These are phyloP conservation scores for Arabis alpina DNA, from an alignment of 345 rosid genomes.

Conservation along the genomic window DNA sequence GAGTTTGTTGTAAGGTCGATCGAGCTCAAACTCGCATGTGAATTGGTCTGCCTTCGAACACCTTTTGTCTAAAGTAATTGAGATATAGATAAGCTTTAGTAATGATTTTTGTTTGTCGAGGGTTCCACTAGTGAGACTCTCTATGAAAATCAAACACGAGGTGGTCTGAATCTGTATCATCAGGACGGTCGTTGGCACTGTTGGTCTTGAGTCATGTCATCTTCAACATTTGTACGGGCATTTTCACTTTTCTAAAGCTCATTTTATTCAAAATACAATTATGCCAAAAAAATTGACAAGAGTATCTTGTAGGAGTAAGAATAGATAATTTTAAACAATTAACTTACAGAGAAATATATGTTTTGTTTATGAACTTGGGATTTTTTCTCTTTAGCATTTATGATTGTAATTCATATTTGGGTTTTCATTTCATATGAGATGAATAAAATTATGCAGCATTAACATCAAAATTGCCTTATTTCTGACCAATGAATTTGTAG, in stretches of 20 bases:
- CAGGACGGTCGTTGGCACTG: conserved; percentile 38
- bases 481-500: conserved; percentile 27
- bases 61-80: conserved; percentile 30
- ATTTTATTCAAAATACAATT: not conserved
- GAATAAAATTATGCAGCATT: not conserved
- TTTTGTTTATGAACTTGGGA: too few species aligned
- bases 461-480: conserved; percentile 43
- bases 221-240: conserved; percentile 26
- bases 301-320: not conserved
- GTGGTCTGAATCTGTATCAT: conserved; percentile 29
- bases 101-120: conserved; percentile 32
- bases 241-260: conserved; percentile 20
- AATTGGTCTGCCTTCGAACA: conserved; percentile 30
- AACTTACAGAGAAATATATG: not conserved
- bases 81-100: conserved; percentile 32
- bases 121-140: conserved; percentile 26
- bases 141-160: conserved; percentile 29
- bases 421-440: not conserved
- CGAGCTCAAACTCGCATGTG: conserved; percentile 37
- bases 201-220: conserved; percentile 40
- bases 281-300: not conserved
- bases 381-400: too few species aligned
- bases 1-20: conserved; percentile 31
- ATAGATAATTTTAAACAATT: not conserved
- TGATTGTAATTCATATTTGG: not conserved